Evolutionary conservation across 139 green algal genomes (phyloP), one percentile per base, ranked within the genome.

Genomic region (Chlamydomonas schloesseri): DNA sequence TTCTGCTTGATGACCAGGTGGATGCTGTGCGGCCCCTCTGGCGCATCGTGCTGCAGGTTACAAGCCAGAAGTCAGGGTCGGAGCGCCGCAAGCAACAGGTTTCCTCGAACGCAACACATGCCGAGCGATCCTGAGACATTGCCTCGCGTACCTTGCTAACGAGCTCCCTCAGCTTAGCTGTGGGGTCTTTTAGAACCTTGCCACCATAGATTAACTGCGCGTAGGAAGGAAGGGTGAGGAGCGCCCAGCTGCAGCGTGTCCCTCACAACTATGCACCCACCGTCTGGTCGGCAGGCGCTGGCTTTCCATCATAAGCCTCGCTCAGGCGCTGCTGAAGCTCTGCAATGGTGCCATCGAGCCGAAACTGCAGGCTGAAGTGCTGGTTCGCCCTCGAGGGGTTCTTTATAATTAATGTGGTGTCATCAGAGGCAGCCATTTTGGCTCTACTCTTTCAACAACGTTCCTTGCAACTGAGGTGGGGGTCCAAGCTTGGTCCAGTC

Each of bases 151-250:
- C 87, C 87, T 90, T 86, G 71, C 69, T 83, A 10, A 93, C 46
- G 20, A 93, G 62, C 21, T 91, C 83, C 18, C 67, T 64, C 3
- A 93, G 47, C 5, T 29, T 47, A 2, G 87, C 10, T 1, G 6
- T 69, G 4, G 69, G 33, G 71, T 94, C 86, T 78, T 93, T 94
- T 2, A 96, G 84, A 24, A 96, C 94, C 71, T 90, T 93, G 36
- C 94, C 94, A 4, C 71, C 94, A 73, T 94, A 95, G 0, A 96
- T 94, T 21, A 95, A 73, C 93, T 96, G 93, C 75, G 20, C 3
- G 9, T 33, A 31, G 29, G 8, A 46, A 31, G 81, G 37, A 31
- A 50, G 70, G 29, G 33, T 10, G 20, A n/a, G 53, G 42, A 50
- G 5, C 13, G 8, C 17, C n/a, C 6, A 21, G 77, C 29, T 37